These are phyloP conservation scores for Taphrina pruni DNA, from an alignment of 1,139 yeast species.

Conservation along the genomic window DNA sequence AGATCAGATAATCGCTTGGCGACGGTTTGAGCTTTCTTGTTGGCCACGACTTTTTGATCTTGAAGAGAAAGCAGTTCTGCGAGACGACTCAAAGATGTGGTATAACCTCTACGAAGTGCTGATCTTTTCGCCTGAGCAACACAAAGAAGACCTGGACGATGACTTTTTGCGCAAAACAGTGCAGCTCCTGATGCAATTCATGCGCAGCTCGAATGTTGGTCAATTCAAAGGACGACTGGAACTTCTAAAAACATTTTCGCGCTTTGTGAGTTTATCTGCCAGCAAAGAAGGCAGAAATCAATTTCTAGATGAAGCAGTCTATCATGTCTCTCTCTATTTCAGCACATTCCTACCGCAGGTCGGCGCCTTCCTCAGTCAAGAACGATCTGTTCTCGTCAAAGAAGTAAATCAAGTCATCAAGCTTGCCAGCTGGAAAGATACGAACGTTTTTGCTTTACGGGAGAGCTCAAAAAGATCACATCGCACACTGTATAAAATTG, in stretches of 20 bases:
- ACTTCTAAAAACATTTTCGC: constrained; percentile 54
- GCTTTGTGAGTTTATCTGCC: constrained; percentile 13
- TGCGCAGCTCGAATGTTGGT: constrained; percentile 72
- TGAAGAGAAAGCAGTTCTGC: constrained; percentile 65
- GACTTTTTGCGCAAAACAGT: constrained; percentile 57
- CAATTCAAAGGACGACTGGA: constrained; percentile 66
- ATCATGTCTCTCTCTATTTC: constrained; percentile 69
- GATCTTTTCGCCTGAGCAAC: constrained; percentile 49
- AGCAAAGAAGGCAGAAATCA: background rate
- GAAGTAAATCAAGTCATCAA: constrained; percentile 82
- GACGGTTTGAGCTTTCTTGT: constrained; percentile 80
- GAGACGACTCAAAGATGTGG: constrained; percentile 82
- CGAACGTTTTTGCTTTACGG: constrained; percentile 87
- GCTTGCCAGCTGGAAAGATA: constrained; percentile 96
- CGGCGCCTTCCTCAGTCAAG: constrained; percentile 56
- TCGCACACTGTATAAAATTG: constrained; percentile 76
- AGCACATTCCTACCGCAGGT: constrained; percentile 65
- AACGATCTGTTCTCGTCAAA: constrained; percentile 68
- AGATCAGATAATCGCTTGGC: constrained; percentile 80
- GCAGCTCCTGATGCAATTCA: constrained; percentile 74
- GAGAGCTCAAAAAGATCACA: constrained; percentile 94
- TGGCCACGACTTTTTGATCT: constrained; percentile 78
- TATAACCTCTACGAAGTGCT: constrained; percentile 82
- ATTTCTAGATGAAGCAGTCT: constrained; percentile 55
- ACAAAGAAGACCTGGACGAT: constrained; percentile 49